Base-by-base conservation (phyloP, 2,329 filamentous ascomycete species). In the Colletotrichum eleusines region DNA sequence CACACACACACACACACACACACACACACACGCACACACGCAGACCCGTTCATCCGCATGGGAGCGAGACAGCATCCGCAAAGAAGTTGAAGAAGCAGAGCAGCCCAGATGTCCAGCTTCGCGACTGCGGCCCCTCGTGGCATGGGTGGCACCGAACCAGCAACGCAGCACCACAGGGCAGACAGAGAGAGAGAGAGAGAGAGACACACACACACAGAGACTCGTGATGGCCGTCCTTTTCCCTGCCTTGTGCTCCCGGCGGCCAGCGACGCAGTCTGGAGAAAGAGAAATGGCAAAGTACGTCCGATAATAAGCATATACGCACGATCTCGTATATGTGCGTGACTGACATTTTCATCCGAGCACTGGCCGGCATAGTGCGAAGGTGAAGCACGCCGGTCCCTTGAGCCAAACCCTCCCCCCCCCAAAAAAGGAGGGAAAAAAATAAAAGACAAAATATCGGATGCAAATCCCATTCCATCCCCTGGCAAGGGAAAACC, bases 331-430 rank as follows among this genome's bases (percentile, higher is more conserved):
- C 64, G 69, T 69, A 63, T 44, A 44, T 46, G 4, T 63, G 7
- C 31, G n/a, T 31, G 57, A 63, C 58, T 69, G 59, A 59, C 53
- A 59, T 38, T 59, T 63, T 50, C 64, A 63, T 63, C 65, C 64
- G 65, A 71, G 46, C 53, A 40, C 54, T n/a, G 20, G 26, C 33
- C 33, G 26, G 54, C 54, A 40, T 18, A 2, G 14, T 26, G 54
- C 35, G 35, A 40, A 23, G n/a, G 33, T 28, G 35, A 57, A 35
- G n/a, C 33, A 40, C 33, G 33, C 54, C n/a, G 38, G 44, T 20
- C 20, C 44, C 33, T 20, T 16, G 57, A 31, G 6, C 57, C n/a
- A n/a, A n/a, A n/a, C n/a, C n/a, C n/a, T n/a, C n/a, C n/a, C n/a
- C n/a, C n/a, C n/a, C n/a, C n/a, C n/a, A n/a, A n/a, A n/a, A n/a